Base-by-base conservation (phyloP, 2,329 filamentous ascomycete genomes). In the Cordyceps cicadae region DNA sequence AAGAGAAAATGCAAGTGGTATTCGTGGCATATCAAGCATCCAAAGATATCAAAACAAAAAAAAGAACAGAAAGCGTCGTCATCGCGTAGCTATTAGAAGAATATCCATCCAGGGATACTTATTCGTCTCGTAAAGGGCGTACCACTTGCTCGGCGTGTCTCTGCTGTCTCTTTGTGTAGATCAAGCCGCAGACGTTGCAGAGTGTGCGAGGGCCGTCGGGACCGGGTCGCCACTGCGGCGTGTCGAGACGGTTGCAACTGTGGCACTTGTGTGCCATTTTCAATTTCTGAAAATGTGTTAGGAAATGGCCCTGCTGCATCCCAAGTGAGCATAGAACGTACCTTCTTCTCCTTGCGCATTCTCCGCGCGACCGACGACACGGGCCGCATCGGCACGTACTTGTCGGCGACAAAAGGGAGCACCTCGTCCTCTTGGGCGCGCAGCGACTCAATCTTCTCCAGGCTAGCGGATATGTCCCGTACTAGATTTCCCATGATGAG, bases 121-220 rank as follows among this genome's bases (percentile, higher is more conserved):
- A 54, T 15, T 54, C 53, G 32, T 52, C 34, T 34, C 26, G 12
- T 3, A 7, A n/a, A 12, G 52, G 24, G 17, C 26, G 21, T 26
- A 39, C 17, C 21, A 49, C 39, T 48, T 61, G 17, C 17, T 55
- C 11, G 1, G 53, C 37, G 19, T 54, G 46, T 21, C 39, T 34
- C 41, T 56, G 45, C 12, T 61, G 59, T 24, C 53, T 32, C 39
- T 61, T 61, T 8, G 52, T 56, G 37, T 61, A 61, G 7, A 61
- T 29, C 34, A 61, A 26, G 5, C 59, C 59, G 37, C 59, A 61
- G 45, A 61, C 59, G 48, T 61, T 61, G 46, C 59, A 61, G 15
- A 61, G 52, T 8, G 52, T 61, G 34, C 37, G 45, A 3, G 59
- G 59, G 24, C 59, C 59, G 19, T 61, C 53, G 9, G 59, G 59